Base-by-base conservation (phyloP, 768 basidiomycete genomes). In the Tremella yokohamensis region DNA sequence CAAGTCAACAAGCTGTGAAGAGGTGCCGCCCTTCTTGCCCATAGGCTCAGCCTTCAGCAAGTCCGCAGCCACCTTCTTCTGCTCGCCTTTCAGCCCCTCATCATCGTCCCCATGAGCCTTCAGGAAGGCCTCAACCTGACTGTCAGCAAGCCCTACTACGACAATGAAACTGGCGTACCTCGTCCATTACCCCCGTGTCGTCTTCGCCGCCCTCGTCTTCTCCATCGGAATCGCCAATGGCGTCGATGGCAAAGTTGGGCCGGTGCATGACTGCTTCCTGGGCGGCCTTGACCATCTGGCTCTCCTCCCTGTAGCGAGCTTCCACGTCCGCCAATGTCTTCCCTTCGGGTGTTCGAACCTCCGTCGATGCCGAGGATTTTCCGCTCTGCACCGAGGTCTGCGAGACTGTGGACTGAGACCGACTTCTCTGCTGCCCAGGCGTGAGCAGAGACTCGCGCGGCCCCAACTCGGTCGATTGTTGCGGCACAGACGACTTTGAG, bases 191-290 rank as follows among this genome's bases (percentile, higher is more conserved):
- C 57, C 84, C 84, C 61, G 87, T 85, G 56, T 86, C 85, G 47
- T 83, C 85, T 50, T 74, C 79, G 19, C 77, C 81, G 24, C 83
- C 84, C 74, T 85, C 78, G 72, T 86, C 77, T 11, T 88, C 87
- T 0, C 85, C 86, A 24, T 88, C 89, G 11, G 87, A 88, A 57
- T 90, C 89, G 52, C 85, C 87, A 2, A 86, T 89, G 76, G 92
- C 90, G 70, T 99, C 96, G 59, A 98, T 96, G n/a, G 90, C 90
- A 74, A 99, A 99, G 63, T 87, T 87, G 22, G 90, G 91, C 42
- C 94, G 81, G 73, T 94, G 89, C 87, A 93, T 87, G 47, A 90
- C 80, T 26, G 89, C 88, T 29, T 87, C 87, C 62, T 84, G 87
- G 51, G 87, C 88, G 0, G 85, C 86, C 66, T 86, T 81, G 49